Evolutionary conservation across 73 alveolate genomes (phyloP), one percentile per base, ranked within the genome.

Genomic region (Paramecium caudatum): DNA sequence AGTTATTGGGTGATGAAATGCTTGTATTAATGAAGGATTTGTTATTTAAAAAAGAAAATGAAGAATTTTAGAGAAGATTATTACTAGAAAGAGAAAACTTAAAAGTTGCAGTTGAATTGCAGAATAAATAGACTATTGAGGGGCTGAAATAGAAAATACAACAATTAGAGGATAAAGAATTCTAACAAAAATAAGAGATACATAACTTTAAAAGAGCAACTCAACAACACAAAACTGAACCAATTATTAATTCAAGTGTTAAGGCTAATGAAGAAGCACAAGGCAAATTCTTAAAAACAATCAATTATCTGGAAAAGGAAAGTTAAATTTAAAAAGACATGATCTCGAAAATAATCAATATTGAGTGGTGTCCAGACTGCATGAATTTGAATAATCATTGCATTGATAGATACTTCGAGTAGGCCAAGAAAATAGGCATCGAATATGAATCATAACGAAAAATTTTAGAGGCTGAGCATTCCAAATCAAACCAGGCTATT

Each of bases 211-310:
- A 49, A 49, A 49, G 70, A 16, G 25, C 17, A 21, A 21, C 21
- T 9, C 30, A 55, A 55, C 8, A n/a, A 27, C 80, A 55, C 30
- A 55, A 55, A 23, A 55, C 80, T 10, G 80, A 55, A 25, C 80
- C 80, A 27, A 23, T 55, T 5, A 10, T 19, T 0, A 55, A 21
- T 27, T 23, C 9, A 55, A 21, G n/a, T n/a, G n/a, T 27, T 4
- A 55, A 55, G 9, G 1, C 1, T 27, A 55, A 7, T 55, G 80
- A 55, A 0, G 36, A 49, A 3, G 41, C 17, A 21, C 39, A 34
- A 49, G 8, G 13, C 25, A 1, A 13, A 13, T 0, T 49, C 8
- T 13, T 49, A 17, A n/a, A n/a, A n/a, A n/a, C n/a, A n/a, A 49
- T 3, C 15, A 49, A 49, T 8, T 15, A 16, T 0, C 5, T 21